Conservation (phyloP, 345 rosid genomes). For the Hibiscus mutabilis region DNA sequence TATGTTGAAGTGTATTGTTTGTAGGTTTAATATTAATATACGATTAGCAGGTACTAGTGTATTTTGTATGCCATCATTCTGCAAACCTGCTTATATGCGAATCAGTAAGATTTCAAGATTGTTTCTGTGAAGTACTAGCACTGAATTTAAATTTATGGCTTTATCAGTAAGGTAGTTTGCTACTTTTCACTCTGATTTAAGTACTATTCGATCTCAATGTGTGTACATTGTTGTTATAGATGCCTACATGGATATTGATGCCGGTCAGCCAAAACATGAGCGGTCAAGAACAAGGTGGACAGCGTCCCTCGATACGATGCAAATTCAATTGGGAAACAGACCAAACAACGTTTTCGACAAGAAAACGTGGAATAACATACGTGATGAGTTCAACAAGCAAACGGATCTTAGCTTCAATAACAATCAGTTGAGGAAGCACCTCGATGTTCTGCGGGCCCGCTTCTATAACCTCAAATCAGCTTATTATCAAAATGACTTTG, state of each 20-base stretch:
- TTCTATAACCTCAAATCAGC: slow-evolving; percentile 50
- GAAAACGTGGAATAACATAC: slow-evolving; percentile 63
- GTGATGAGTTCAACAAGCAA: slow-evolving; percentile 22
- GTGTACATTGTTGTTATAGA: slow-evolving; percentile 22
- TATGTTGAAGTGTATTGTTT: not conserved
- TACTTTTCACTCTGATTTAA: too few species aligned
- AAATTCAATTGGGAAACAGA: slow-evolving; percentile 62
- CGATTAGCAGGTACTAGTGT: too few species aligned
- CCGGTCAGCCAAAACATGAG: slow-evolving; percentile 45
- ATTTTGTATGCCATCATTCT: not conserved
- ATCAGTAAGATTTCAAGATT: not conserved
- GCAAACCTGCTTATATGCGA: not conserved
- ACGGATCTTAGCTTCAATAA: slow-evolving; percentile 64
- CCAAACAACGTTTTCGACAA: slow-evolving; percentile 63
- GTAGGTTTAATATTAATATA: not conserved
- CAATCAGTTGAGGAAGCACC: slow-evolving; percentile 74
- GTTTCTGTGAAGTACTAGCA: not conserved
- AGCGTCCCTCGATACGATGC: slow-evolving; percentile 50
- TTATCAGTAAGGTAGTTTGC: too few species aligned
- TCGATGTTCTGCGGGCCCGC: slow-evolving; percentile 68
- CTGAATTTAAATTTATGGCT: not conserved
- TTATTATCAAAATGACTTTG: slow-evolving; percentile 43
- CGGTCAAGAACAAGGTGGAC: slow-evolving; percentile 74
- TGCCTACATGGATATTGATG: slow-evolving; percentile 46
- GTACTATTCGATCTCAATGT: not conserved